Evolutionary conservation across 495 filamentous ascomycete species (phyloP).

Genomic region (Acidomyces sp.): DNA sequence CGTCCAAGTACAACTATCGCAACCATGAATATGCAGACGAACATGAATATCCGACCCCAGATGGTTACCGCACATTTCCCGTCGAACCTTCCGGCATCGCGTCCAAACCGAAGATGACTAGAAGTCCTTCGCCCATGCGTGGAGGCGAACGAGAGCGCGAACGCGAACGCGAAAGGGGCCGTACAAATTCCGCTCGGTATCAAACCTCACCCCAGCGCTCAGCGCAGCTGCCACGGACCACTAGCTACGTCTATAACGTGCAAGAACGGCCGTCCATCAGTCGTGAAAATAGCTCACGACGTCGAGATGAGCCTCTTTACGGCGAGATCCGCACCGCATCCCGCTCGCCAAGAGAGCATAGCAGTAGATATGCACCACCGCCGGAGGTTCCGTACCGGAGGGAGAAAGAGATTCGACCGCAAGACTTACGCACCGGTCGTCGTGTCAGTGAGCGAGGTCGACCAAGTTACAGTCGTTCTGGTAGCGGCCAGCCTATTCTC

Average conservation of each 20-base stretch:
- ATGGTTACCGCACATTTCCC: slow-evolving; percentile 12
- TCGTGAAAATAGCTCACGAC: slow-evolving; percentile 2
- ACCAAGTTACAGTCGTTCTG: too few species aligned
- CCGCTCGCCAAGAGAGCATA: not conserved
- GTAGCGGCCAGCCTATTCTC: too few species aligned
- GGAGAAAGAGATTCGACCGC: too few species aligned
- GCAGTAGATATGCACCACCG: slow-evolving; percentile 1
- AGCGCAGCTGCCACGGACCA: slow-evolving; percentile 1
- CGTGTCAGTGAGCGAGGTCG: too few species aligned
- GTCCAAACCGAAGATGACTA: slow-evolving; percentile 5
- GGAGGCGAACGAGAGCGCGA: slow-evolving; percentile 2
- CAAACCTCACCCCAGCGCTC: slow-evolving; percentile 4
- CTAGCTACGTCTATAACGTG: slow-evolving; percentile 9
- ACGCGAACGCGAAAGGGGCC: not conserved
- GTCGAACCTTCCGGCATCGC: slow-evolving; percentile 5
- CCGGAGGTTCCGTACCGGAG: too few species aligned
- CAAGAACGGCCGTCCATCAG: slow-evolving; percentile 1
- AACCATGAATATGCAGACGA: slow-evolving; percentile 11
- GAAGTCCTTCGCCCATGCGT: slow-evolving; percentile 13
- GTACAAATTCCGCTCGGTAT: slow-evolving; percentile 3
- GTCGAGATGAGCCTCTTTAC: not conserved
- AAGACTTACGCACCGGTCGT: too few species aligned
- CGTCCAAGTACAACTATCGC: slow-evolving; percentile 8
- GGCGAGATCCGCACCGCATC: slow-evolving; percentile 9
- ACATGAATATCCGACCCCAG: slow-evolving; percentile 9